Percentiles rank a stretch among this genome's conserved stretches.
These are phyloP conservation scores for Ophiosphaerella korrae DNA, from an alignment of 2,329 filamentous ascomycete genomes.

Conservation along the genomic window DNA sequence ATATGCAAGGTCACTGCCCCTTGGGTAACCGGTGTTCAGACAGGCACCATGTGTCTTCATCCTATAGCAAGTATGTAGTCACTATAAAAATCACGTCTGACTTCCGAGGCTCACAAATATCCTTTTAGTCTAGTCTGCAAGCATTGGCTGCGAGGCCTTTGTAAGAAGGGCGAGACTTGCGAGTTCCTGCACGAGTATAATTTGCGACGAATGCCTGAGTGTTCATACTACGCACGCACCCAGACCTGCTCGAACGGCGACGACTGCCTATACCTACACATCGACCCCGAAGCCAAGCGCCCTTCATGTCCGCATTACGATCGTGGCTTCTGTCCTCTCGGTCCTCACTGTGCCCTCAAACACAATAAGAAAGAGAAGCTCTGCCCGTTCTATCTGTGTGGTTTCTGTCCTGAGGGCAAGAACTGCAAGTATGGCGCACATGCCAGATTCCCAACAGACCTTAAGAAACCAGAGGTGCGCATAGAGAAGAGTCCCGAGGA, in stretches of 20 bases:
- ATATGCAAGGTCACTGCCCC: conserved; percentile 83
- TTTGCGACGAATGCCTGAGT: conserved; percentile 96
- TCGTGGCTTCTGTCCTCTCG: conserved; percentile 89
- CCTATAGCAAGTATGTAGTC: conserved; percentile 65
- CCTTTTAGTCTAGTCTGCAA: conserved; percentile 80
- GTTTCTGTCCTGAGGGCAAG: conserved; percentile 88
- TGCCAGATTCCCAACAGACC: conserved; percentile 76
- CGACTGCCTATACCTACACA: conserved; percentile 91
- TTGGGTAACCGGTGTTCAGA: conserved; percentile 84
- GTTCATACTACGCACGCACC: conserved; percentile 92
- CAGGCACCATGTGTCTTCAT: conserved; percentile 68
- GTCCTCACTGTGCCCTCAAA: conserved; percentile 83
- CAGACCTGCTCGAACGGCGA: conserved; percentile 96
- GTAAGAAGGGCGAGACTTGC: conserved; percentile 96
- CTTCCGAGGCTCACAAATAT: conserved; percentile 10
- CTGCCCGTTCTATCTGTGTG: conserved; percentile 85
- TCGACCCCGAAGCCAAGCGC: conserved; percentile 76
- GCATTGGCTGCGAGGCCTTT: conserved; percentile 95
- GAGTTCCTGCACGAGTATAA: conserved; percentile 99
- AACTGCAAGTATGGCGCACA: conserved; percentile 82
- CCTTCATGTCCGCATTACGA: conserved; percentile 78
- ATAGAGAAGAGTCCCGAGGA: conserved; percentile 77
- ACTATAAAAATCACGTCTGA: background rate
- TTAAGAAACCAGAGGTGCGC: conserved; percentile 62
- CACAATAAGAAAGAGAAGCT: conserved; percentile 77